Conservation (phyloP, 768 basidiomycete genomes). For the Clathrus columnatus region DNA sequence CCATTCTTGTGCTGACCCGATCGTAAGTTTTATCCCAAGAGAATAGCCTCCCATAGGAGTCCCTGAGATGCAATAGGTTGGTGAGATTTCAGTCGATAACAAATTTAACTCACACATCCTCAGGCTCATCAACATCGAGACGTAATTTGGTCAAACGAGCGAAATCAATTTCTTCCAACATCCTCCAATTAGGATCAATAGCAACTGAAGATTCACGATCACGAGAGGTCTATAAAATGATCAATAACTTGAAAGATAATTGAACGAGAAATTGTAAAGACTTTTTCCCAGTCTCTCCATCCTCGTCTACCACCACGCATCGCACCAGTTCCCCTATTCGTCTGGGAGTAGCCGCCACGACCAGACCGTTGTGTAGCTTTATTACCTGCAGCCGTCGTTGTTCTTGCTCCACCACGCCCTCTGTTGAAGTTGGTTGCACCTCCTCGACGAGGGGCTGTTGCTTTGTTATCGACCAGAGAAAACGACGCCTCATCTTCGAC, state of each 20-base stretch:
- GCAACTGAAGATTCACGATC: constrained; percentile 88
- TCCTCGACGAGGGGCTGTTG: constrained; percentile 62
- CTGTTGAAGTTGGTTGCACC: constrained; percentile 41
- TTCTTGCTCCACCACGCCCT: constrained; percentile 38
- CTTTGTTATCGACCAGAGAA: constrained; percentile 89
- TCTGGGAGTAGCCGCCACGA: constrained; percentile 10
- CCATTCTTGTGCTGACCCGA: constrained; percentile 88
- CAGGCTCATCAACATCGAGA: constrained; percentile 88
- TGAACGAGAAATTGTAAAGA: constrained; percentile 22
- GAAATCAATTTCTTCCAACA: constrained; percentile 97
- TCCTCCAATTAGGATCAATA: constrained; percentile 86
- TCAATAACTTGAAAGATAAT: constrained; percentile 10
- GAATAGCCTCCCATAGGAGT: constrained; percentile 82
- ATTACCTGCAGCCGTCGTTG: constrained; percentile 22
- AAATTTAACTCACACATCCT: constrained; percentile 61
- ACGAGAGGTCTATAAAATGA: constrained; percentile 53
- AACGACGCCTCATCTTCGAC: constrained; percentile 97
- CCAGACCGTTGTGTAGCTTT: constrained; percentile 27
- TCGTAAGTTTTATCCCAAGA: constrained; percentile 94
- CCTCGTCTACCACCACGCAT: constrained; percentile 55
- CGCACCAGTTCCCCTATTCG: constrained; percentile 25
- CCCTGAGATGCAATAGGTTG: constrained; percentile 35
- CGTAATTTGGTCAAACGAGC: constrained; percentile 83
- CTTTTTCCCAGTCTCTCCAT: constrained; percentile 95
- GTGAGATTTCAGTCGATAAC: not conserved